phyloP scores from a whole-genome alignment of 2,329 filamentous ascomycete species.

The Pezicula rhizophila region DNA sequence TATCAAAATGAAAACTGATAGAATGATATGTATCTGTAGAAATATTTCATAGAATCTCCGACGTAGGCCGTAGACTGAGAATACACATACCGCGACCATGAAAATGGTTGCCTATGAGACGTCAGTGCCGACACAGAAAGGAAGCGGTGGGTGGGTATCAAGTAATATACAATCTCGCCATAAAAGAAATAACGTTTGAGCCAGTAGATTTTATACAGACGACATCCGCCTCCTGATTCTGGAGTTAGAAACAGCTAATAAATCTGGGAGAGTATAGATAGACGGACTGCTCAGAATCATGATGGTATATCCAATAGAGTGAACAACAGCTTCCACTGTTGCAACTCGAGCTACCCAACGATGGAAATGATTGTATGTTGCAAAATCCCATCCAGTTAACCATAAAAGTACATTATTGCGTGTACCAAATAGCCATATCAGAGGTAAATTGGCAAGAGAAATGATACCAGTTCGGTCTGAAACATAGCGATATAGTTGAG shows the following conservation, averaged over 20 bases:
- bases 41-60: slow-evolving; percentile 41
- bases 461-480: slow-evolving; percentile 60
- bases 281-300: slow-evolving; percentile 29
- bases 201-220: slow-evolving; percentile 16
- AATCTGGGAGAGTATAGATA: slow-evolving; percentile 31
- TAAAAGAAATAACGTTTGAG: slow-evolving; percentile 9
- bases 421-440: slow-evolving; percentile 61
- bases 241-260: slow-evolving; percentile 13
- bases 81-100: slow-evolving; percentile 35
- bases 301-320: slow-evolving; percentile 52
- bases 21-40: slow-evolving; percentile 42
- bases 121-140: neutral
- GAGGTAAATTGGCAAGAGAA: slow-evolving; percentile 55
- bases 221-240: slow-evolving; percentile 23
- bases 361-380: slow-evolving; percentile 62
- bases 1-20: slow-evolving; percentile 42
- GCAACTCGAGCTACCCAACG: slow-evolving; percentile 59
- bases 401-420: slow-evolving; percentile 62
- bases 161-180: neutral
- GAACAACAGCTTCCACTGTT: slow-evolving; percentile 55
- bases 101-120: slow-evolving; percentile 20
- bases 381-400: slow-evolving; percentile 64
- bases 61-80: slow-evolving; percentile 35
- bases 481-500: slow-evolving; percentile 45
- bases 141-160: neutral